phyloP scores from a whole-genome alignment of 306 rosid genomes.

The Rubus parviflorus region DNA sequence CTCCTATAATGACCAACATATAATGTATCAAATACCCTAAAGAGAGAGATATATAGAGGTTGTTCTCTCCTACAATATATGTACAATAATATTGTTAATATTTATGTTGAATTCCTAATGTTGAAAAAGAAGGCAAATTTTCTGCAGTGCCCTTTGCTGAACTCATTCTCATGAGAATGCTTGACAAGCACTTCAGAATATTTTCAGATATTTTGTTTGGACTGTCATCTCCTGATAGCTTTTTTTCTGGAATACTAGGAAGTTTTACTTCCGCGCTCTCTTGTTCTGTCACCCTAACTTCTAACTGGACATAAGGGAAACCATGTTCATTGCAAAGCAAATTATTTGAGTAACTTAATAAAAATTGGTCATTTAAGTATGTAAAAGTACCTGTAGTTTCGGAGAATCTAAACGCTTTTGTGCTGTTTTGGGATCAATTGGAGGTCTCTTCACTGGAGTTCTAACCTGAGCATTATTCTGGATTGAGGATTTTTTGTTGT shows the following conservation, averaged over 20 bases:
- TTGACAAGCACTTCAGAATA: conserved; percentile 75
- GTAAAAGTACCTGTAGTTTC: conserved; percentile 45
- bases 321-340: conserved; percentile 15
- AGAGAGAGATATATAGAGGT: background rate
- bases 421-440: conserved; percentile 42
- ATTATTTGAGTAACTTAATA: background rate
- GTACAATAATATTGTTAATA: no score
- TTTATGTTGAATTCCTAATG: conserved; percentile 16
- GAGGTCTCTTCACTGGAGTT: conserved; percentile 47
- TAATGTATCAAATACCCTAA: background rate
- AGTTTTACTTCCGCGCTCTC: conserved; percentile 39
- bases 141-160: conserved; percentile 39
- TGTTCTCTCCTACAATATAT: background rate
- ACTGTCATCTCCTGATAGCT: conserved; percentile 40
- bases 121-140: conserved; percentile 32
- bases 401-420: conserved; percentile 44
- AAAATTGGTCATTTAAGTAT: conserved; percentile 2
- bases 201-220: conserved; percentile 81
- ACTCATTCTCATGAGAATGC: conserved; percentile 71
- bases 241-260: conserved; percentile 30
- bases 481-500: conserved; percentile 36
- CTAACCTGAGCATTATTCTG: conserved; percentile 34
- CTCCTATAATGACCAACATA: background rate
- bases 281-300: conserved; percentile 35
- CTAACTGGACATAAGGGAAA: conserved; percentile 48